These are phyloP conservation scores for Neofusicoccum parvum DNA, from an alignment of 2,329 filamentous ascomycete genomes.

Conservation along the genomic window DNA sequence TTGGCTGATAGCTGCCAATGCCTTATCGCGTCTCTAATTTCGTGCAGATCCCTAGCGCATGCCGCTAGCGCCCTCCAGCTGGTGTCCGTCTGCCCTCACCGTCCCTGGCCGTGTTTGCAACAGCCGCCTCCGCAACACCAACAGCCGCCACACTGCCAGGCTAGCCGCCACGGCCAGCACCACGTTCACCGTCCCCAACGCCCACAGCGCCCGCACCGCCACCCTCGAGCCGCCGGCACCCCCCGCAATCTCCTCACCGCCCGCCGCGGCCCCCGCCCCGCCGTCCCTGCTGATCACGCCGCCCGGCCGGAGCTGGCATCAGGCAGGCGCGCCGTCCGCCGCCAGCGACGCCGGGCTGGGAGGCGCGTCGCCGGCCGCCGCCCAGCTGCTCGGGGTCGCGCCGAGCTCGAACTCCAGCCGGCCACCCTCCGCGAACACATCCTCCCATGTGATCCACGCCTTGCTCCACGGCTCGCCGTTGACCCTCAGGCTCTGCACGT, in stretches of 20 bases:
- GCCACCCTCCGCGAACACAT: conserved; percentile 60
- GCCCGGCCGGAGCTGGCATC: conserved; percentile 16
- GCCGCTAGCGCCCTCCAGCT: not conserved
- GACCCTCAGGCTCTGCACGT: conserved; percentile 67
- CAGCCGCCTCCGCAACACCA: conserved; percentile 11
- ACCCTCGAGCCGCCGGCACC: not conserved
- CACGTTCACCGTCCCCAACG: not conserved
- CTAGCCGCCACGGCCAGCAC: not conserved
- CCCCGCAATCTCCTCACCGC: not conserved
- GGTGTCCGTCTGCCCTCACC: not conserved
- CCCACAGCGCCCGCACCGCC: not conserved
- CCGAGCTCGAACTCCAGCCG: conserved; percentile 38
- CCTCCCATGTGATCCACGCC: conserved; percentile 67
- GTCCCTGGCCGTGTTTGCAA: not conserved
- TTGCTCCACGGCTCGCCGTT: conserved; percentile 66
- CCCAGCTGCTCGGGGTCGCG: conserved; percentile 36
- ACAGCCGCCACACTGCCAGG: not conserved
- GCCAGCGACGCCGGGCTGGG: conserved; percentile 17
- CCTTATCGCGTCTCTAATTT: conserved; percentile 2
- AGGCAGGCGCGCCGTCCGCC: not conserved
- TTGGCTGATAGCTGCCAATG: not conserved
- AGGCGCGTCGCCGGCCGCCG: conserved; percentile 32
- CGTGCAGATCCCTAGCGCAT: not conserved
- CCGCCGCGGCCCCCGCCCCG: not conserved
- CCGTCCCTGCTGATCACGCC: conserved; percentile 1